Base-by-base conservation (phyloP, 2,329 filamentous ascomycete species). In the Tolypocladium album region DNA sequence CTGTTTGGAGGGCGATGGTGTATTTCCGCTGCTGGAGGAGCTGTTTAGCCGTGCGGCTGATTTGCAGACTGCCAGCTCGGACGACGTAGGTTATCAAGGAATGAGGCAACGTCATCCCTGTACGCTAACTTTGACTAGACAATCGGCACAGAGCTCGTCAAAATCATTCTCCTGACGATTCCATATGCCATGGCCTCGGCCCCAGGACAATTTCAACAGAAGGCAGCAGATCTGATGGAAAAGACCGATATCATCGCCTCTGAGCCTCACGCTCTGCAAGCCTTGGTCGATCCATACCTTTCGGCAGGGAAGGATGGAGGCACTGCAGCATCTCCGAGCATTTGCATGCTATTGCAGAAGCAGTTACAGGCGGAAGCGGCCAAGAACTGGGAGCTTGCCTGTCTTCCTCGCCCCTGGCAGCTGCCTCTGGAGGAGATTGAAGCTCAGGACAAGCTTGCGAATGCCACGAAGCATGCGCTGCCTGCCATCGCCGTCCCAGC, bases 221-320 rank as follows among this genome's bases (percentile, higher is more conserved):
- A 89, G 69, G 92, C 91, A 2, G 81, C 82, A 1, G 86, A 89
- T 55, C 79, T 97, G 58, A 86, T 99, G 71, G 90, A 95, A 65
- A 96, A 95, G 79, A 97, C 94, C 2, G 92, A 94, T 60, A 91
- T 97, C 64, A 95, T 97, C 67, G 92, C 93, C 13, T 90, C 88
- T 2, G 92, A 94, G 63, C 89, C 90, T 13, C 90, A 97, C 71
- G 83, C 89, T 2, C 81, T 97, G 42, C 92, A 97, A 71, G 81
- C 86, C 36, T 78, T 97, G 59, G 90, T 97, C 57, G 90, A 97
- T 66, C 91, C 92, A 2, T 97, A 93, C 71, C 85, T 85, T 58
- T 80, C 81, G 6, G 84, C 87, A 59, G 81, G 78, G 58, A 81
- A 83, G 56, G 80, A 85, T 24, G 86, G 86, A 66, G 83, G 84